Conservation (phyloP, 306 rosid genomes). For the Dalbergia cochinchinensis region DNA sequence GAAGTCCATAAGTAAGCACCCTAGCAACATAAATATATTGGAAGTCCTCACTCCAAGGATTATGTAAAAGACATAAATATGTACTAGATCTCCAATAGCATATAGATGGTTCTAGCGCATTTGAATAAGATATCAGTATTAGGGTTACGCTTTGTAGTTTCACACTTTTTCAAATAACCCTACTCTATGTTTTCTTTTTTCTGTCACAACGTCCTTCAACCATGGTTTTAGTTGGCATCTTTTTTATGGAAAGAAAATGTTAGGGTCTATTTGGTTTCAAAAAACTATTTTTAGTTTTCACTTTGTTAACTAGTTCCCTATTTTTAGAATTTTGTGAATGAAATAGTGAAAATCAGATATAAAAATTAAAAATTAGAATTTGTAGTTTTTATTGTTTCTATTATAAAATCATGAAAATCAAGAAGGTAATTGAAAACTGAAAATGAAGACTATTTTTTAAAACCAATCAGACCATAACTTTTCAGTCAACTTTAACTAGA, state of each 20-base stretch:
- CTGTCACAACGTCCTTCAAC: not conserved
- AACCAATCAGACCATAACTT: not conserved
- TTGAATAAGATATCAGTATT: constrained; percentile 28
- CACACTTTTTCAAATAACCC: not conserved
- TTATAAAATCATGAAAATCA: too few relatives aligned
- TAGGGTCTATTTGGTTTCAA: too few relatives aligned
- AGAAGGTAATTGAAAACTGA: too few relatives aligned
- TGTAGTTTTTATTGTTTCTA: too few relatives aligned
- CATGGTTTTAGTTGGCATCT: not conserved
- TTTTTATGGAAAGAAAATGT: not conserved
- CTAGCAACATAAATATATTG: constrained; percentile 11
- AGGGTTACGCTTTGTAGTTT: not conserved
- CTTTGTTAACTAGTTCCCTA: too few relatives aligned
- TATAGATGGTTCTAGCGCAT: constrained; percentile 8
- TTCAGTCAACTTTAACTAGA: not conserved
- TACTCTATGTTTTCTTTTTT: not conserved
- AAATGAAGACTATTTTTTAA: too few relatives aligned
- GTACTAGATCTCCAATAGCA: constrained; percentile 24
- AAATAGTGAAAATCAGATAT: too few relatives aligned
- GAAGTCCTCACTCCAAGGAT: not conserved
- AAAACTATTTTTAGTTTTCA: too few relatives aligned
- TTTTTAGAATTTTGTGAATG: too few relatives aligned
- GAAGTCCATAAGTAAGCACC: constrained; percentile 38
- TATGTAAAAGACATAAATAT: constrained; percentile 15
- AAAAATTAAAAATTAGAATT: too few relatives aligned